These are phyloP conservation scores for Ophiosphaerella herpotricha DNA, from an alignment of 2,329 filamentous ascomycete species.

Conservation along the genomic window DNA sequence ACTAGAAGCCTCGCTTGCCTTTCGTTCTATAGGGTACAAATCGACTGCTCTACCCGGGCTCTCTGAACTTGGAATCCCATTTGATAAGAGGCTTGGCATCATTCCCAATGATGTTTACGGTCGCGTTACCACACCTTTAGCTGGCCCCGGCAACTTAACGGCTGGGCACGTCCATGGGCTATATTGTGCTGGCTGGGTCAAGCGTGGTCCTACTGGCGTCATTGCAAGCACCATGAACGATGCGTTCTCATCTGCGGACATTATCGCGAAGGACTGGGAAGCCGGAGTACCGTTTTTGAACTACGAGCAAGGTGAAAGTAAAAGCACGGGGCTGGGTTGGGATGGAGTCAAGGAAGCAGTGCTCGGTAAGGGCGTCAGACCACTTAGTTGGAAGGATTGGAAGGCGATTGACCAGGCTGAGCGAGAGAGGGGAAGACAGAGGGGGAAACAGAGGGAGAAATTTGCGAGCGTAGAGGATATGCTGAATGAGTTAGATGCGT, in stretches of 20 bases:
- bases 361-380: slow-evolving; percentile 59
- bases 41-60: slow-evolving; percentile 79
- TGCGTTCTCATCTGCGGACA: slow-evolving; percentile 86
- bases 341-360: slow-evolving; percentile 70
- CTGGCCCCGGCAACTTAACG: slow-evolving; percentile 46
- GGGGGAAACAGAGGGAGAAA: slow-evolving; percentile 80
- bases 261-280: slow-evolving; percentile 78
- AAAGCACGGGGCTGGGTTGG: slow-evolving; percentile 67
- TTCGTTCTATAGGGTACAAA: slow-evolving; percentile 95
- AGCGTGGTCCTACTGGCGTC: slow-evolving; percentile 89
- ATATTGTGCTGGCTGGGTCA: slow-evolving; percentile 97
- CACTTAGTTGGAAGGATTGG: slow-evolving; percentile 87
- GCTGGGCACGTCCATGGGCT: slow-evolving; percentile 67
- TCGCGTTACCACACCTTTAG: slow-evolving; percentile 61
- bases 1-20: slow-evolving; percentile 73
- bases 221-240: slow-evolving; percentile 97
- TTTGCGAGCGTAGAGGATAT: slow-evolving; percentile 62
- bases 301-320: slow-evolving; percentile 35
- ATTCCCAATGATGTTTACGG: slow-evolving; percentile 83
- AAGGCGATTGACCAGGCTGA: slow-evolving; percentile 81
- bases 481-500: slow-evolving; percentile 52
- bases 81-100: slow-evolving; percentile 73
- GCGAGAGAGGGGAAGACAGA: slow-evolving; percentile 64
- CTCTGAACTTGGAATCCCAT: slow-evolving; percentile 72
- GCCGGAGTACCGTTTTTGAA: slow-evolving; percentile 55